Percentiles rank a stretch among this genome's conserved stretches.
Evolutionary conservation across 768 basidiomycete genomes (phyloP).

Genomic region (Lactarius deliciosus): DNA sequence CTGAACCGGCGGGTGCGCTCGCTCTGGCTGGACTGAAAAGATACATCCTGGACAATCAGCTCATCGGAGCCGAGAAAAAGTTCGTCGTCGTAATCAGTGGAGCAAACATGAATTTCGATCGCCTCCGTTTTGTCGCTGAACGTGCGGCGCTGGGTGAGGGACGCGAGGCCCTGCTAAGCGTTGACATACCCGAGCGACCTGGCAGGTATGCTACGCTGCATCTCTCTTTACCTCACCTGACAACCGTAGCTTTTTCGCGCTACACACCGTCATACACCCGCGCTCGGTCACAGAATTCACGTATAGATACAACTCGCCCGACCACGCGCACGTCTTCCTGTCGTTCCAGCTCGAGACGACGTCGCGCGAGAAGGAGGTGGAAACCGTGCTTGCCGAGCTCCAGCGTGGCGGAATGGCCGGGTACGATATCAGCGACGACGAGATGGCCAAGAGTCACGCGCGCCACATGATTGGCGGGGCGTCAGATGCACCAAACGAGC

Average conservation of each 20-base stretch:
- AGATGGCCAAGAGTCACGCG: conserved; percentile 92
- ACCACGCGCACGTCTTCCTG: conserved; percentile 81
- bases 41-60: conserved; percentile 76
- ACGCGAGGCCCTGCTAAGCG: conserved; percentile 87
- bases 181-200: conserved; percentile 90
- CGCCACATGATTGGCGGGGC: conserved; percentile 94
- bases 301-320: conserved; percentile 80
- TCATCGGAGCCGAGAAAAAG: conserved; percentile 78
- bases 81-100: conserved; percentile 94
- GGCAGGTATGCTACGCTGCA: conserved; percentile 65
- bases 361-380: conserved; percentile 57
- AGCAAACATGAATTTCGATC: conserved; percentile 99
- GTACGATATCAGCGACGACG: conserved; percentile 89
- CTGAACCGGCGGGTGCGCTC: conserved; percentile 94
- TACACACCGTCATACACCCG: conserved; percentile 87
- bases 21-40: conserved; percentile 90
- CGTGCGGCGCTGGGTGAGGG: conserved; percentile 97
- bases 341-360: conserved; percentile 82
- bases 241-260: conserved; percentile 68
- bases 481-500: conserved; percentile 73
- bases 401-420: conserved; percentile 72
- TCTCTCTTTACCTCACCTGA: not conserved
- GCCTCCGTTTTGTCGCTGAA: conserved; percentile 96
- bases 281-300: conserved; percentile 94
- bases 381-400: conserved; percentile 62